Evolutionary conservation across 2,329 filamentous ascomycete species (phyloP), one percentile per base, ranked within the genome.

Genomic region (Emergomyces orientalis): DNA sequence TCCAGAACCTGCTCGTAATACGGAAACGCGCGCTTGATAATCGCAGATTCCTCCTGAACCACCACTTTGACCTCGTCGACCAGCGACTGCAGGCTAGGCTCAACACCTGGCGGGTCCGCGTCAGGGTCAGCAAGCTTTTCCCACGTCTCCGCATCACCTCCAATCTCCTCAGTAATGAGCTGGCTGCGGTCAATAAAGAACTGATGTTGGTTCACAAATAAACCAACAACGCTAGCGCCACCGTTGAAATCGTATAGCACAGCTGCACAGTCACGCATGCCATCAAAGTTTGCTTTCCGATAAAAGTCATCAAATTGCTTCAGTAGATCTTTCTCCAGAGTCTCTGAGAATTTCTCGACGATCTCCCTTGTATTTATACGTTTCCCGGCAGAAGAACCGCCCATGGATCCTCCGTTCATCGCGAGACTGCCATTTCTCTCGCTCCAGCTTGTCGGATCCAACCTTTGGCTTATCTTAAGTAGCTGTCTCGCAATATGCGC

Each of bases 251-350:
- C 94, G 73, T 94, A 84, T 65, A 99, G 80, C 51, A 97, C 94
- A 71, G 90, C 90, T 62, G 95, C 90, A 73, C 94, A 99, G 73
- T 97, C 94, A 78, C 90, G 88, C 95, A 99, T 99, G 70, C 95
- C 92, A 68, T 97, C 91, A 71, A 96, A 97, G 76, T 97, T 96
- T 70, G 96, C 91, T 69, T 89, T 87, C 66, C 92, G 84, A 75
- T 97, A 97, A 79, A 93, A 97, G 72, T 95, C 91, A 79, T 99
- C 95, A 77, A 99, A 99, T 71, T 97, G 93, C 74, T 92, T 91
- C 65, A 99, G 79, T 47, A 99, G 80, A 72, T 99, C 94, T 73
- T 97, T 96, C 76, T 99, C 94, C 63, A 99, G 78, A 0, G 90
- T 92, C 74, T 99, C 94, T 32, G 92, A 90, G 75, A 97, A 99